Conservation (phyloP, 345 rosid genomes). For the Luvunga scandens region DNA sequence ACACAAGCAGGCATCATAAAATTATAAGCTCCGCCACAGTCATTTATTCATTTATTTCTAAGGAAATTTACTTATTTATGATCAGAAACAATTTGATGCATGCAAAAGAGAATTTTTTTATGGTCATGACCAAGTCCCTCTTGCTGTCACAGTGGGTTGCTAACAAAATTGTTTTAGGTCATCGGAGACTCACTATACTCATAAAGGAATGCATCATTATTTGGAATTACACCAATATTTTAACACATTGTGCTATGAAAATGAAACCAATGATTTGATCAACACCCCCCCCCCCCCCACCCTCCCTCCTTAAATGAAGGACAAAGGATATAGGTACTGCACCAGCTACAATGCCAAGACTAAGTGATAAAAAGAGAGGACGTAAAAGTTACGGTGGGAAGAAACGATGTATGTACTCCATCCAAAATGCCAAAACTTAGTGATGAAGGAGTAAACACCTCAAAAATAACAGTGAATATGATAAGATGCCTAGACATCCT, state of each 20-base stretch:
- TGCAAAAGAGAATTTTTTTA: not conserved
- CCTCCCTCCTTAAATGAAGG: not conserved
- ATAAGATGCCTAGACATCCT: constrained; percentile 58
- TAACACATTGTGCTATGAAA: not conserved
- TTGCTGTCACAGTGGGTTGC: not conserved
- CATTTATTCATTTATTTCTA: not conserved
- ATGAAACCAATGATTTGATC: not conserved
- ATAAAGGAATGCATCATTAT: not conserved
- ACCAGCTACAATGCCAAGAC: not conserved
- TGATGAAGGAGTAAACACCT: constrained; percentile 37
- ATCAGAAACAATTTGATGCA: not conserved
- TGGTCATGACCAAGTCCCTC: not conserved
- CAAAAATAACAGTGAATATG: constrained; percentile 61
- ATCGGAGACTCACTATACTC: not conserved
- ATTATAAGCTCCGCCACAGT: not conserved
- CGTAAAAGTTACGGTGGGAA: constrained; percentile 54
- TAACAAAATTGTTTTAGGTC: not conserved
- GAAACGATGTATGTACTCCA: not conserved
- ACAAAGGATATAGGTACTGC: not conserved
- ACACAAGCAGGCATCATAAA: not conserved
- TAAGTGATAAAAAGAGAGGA: not conserved
- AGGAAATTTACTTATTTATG: not conserved
- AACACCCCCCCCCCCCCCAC: too few species aligned
- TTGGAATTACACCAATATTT: not conserved
- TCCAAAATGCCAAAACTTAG: not conserved